Evolutionary conservation across 2,329 filamentous ascomycete species (phyloP).

Genomic region (Fusarium musae): DNA sequence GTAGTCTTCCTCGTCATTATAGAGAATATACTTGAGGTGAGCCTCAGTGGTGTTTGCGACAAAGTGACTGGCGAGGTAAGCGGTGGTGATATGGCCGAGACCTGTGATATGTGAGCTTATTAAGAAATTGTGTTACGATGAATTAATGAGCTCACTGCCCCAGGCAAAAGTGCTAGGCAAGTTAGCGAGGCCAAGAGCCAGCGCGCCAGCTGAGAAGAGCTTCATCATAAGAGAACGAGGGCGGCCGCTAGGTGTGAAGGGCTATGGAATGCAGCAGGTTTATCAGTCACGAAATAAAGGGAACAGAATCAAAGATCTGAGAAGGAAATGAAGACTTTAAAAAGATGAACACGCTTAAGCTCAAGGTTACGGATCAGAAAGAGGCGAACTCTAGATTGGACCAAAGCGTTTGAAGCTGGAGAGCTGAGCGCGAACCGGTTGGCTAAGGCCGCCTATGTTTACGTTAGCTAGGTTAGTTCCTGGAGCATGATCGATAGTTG

Average conservation of each 20-base stretch:
- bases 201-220: slow-evolving; percentile 40
- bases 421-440: slow-evolving; percentile 31
- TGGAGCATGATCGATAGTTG: slow-evolving; percentile 37
- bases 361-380: background rate
- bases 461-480: slow-evolving; percentile 1
- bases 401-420: slow-evolving; percentile 19
- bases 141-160: slow-evolving; percentile 53
- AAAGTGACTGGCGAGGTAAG: slow-evolving; percentile 70
- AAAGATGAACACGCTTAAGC: background rate
- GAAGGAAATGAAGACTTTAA: slow-evolving; percentile 15
- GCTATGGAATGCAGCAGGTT: background rate
- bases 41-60: slow-evolving; percentile 65
- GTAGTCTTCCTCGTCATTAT: slow-evolving; percentile 65
- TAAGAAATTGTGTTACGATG: background rate
- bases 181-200: slow-evolving; percentile 48
- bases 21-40: slow-evolving; percentile 68
- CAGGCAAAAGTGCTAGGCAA: slow-evolving; percentile 53
- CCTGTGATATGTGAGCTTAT: slow-evolving; percentile 50
- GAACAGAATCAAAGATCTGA: background rate
- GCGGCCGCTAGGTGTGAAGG: background rate
- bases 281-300: background rate
- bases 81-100: slow-evolving; percentile 73
- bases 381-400: slow-evolving; percentile 24
- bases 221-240: slow-evolving; percentile 46
- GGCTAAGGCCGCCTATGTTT: slow-evolving; percentile 21